Evolutionary conservation across 345 rosid genomes (phyloP).

Genomic region (Litchi chinensis): DNA sequence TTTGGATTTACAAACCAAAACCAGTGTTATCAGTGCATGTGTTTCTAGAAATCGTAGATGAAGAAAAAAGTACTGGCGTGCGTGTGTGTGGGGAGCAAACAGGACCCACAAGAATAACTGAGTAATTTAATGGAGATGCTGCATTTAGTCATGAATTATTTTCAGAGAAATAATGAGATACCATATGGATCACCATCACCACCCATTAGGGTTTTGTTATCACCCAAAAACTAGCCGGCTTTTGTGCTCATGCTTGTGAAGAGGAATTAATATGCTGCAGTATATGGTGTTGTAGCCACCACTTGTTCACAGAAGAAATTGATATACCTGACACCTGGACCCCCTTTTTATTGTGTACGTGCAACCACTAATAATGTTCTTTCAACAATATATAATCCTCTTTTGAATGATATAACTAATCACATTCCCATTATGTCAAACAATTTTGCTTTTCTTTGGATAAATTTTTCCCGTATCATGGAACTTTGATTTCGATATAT

Average conservation of each 20-base stretch:
- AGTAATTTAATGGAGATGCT: not conserved
- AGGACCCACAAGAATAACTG: not conserved
- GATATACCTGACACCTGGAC: constrained; percentile 18
- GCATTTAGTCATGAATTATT: not conserved
- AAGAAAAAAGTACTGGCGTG: not conserved
- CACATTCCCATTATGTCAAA: not conserved
- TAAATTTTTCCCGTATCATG: no score
- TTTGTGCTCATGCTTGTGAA: constrained; percentile 18
- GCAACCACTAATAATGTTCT: not conserved
- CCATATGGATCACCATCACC: not conserved
- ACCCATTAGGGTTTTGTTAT: not conserved
- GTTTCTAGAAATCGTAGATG: not conserved
- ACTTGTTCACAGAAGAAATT: constrained; percentile 11
- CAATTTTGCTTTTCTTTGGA: not conserved
- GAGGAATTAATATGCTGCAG: constrained; percentile 22
- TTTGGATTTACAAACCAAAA: no score
- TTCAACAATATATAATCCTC: not conserved
- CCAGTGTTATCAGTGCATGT: not conserved
- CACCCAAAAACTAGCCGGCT: constrained; percentile 21
- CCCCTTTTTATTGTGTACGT: not conserved
- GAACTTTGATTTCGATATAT: no score
- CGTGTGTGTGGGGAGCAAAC: no score
- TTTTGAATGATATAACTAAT: no score
- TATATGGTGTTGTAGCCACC: constrained; percentile 4
- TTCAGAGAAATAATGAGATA: not conserved